Conservation (phyloP, 352 stramenopile species). For the Pythium biforme region DNA sequence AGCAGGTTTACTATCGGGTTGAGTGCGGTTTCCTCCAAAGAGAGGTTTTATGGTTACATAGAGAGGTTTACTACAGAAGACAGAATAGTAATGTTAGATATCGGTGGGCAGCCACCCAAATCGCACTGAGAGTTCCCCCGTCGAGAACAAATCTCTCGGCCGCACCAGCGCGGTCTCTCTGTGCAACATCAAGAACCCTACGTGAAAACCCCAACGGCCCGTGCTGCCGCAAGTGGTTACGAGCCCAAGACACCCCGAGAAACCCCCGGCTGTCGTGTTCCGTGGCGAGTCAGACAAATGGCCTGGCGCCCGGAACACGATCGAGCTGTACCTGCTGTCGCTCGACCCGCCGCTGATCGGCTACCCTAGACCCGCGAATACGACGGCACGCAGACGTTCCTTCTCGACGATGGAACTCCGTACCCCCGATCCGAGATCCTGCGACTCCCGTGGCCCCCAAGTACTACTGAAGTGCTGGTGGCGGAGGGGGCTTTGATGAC, state of each 20-base stretch:
- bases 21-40: too few relatives aligned
- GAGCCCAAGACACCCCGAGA: slow-evolving; percentile 4
- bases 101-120: too few relatives aligned
- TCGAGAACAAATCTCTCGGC: too few relatives aligned
- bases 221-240: slow-evolving; percentile 7
- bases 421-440: not conserved
- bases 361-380: not conserved
- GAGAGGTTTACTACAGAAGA: too few relatives aligned
- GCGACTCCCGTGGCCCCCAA: not conserved
- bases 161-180: not conserved
- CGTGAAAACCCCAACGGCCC: not conserved
- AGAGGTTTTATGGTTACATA: too few relatives aligned
- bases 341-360: not conserved
- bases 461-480: not conserved
- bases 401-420: not conserved
- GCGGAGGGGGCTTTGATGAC: too few relatives aligned
- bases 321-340: slow-evolving; percentile 4
- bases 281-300: not conserved
- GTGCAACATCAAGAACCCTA: not conserved
- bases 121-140: too few relatives aligned
- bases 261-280: slow-evolving; percentile 2
- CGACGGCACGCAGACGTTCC: not conserved
- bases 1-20: too few relatives aligned
- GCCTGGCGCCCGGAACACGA: not conserved
- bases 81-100: too few relatives aligned